Percentiles rank a stretch among this genome's conserved stretches.
Conservation (phyloP, 495 filamentous ascomycete species). For the Tuber microsphaerosporum region DNA sequence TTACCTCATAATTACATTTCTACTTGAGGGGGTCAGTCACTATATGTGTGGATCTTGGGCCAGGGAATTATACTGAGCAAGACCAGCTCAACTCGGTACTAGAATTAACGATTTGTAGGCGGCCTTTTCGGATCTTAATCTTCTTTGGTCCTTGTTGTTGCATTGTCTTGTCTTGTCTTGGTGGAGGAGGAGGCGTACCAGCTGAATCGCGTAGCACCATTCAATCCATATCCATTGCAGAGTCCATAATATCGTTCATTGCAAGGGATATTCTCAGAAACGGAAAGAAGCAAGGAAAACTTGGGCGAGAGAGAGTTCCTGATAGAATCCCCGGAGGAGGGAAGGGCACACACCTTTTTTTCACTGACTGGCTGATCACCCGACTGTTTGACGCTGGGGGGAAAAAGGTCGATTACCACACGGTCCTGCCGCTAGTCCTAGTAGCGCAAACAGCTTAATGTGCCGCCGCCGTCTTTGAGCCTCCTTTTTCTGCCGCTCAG, state of each 20-base stretch:
- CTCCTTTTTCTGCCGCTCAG: conserved; percentile 34
- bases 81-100: conserved; percentile 24
- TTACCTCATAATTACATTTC: conserved; percentile 16
- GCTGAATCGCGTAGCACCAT: conserved; percentile 16
- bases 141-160: conserved; percentile 13
- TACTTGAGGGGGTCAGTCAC: conserved; percentile 15
- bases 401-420: conserved; percentile 28
- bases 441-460: conserved; percentile 34
- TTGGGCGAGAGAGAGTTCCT: conserved; percentile 9
- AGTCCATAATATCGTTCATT: conserved; percentile 1
- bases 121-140: conserved; percentile 13
- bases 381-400: conserved; percentile 25
- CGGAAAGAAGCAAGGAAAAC: conserved; percentile 12
- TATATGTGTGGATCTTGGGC: conserved; percentile 36
- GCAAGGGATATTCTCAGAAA: conserved; percentile 15
- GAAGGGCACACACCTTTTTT: conserved; percentile 36
- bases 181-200: neutral
- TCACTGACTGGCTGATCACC: conserved; percentile 34
- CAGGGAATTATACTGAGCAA: conserved; percentile 33
- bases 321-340: conserved; percentile 17
- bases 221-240: conserved; percentile 18
- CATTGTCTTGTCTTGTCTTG: conserved; percentile 19
- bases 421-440: conserved; percentile 37
- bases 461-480: conserved; percentile 36
- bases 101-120: conserved; percentile 31